These are phyloP conservation scores for Mycena alexandri DNA, from an alignment of 768 basidiomycete genomes.

Conservation along the genomic window DNA sequence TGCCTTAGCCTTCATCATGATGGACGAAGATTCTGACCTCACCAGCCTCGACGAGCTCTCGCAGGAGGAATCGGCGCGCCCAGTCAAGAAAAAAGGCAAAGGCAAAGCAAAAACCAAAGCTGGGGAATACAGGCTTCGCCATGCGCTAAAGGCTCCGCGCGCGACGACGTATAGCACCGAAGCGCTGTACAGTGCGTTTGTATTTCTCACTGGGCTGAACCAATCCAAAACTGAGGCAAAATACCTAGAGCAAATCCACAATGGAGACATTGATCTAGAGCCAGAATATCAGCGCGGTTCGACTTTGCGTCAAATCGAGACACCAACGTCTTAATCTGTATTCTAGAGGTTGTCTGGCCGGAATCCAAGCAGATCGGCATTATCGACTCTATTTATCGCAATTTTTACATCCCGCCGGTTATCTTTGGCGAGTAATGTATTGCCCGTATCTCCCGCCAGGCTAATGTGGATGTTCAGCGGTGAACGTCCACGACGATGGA, in stretches of 20 bases:
- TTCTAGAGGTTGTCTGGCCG: conserved; percentile 82
- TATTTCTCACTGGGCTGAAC: background rate
- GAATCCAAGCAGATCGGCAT: conserved; percentile 80
- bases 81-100: conserved; percentile 2
- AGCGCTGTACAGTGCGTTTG: conserved; percentile 41
- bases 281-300: conserved; percentile 85
- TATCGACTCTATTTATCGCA: conserved; percentile 83
- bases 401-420: conserved; percentile 82
- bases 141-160: conserved; percentile 54
- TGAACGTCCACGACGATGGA: conserved; percentile 69
- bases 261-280: conserved; percentile 75
- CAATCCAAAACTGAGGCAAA: background rate
- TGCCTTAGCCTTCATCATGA: background rate
- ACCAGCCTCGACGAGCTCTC: conserved; percentile 1
- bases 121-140: conserved; percentile 38
- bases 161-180: conserved; percentile 59
- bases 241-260: conserved; percentile 70
- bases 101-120: conserved; percentile 10
- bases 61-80: background rate
- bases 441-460: background rate
- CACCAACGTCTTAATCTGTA: background rate
- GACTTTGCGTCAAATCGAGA: background rate
- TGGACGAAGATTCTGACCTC: background rate
- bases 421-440: conserved; percentile 67
- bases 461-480: conserved; percentile 51